Evolutionary conservation across 2,329 filamentous ascomycete species (phyloP).

Genomic region (Passalora sequoiae): DNA sequence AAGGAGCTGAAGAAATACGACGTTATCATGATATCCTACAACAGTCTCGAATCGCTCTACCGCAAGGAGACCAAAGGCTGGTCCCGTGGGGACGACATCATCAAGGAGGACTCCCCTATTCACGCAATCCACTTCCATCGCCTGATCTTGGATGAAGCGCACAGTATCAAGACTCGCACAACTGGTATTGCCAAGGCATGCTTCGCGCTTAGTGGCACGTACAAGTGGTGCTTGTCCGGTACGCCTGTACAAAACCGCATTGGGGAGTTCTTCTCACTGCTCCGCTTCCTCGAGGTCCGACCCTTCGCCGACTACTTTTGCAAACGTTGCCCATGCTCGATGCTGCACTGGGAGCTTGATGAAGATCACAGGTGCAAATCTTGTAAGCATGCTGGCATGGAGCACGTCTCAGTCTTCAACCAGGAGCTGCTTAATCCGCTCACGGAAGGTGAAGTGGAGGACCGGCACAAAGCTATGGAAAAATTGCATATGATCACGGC

Average conservation of each 20-base stretch:
- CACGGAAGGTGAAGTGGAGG: conserved; percentile 43
- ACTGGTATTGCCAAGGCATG: conserved; percentile 93
- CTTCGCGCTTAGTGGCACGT: conserved; percentile 79
- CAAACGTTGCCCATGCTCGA: conserved; percentile 74
- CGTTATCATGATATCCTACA: conserved; percentile 97
- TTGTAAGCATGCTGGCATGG: conserved; percentile 62
- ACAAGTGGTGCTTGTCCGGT: conserved; percentile 93
- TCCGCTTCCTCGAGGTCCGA: conserved; percentile 82
- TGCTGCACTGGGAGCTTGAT: conserved; percentile 77
- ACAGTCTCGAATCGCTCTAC: conserved; percentile 81
- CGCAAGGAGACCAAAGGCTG: conserved; percentile 91
- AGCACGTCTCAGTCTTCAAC: conserved; percentile 80
- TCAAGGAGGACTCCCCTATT: conserved; percentile 72
- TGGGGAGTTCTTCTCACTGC: conserved; percentile 43
- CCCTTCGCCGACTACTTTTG: conserved; percentile 95
- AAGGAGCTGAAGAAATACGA: conserved; percentile 72
- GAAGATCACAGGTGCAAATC: conserved; percentile 63
- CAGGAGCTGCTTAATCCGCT: conserved; percentile 86
- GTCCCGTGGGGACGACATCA: conserved; percentile 68
- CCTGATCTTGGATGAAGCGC: conserved; percentile 88
- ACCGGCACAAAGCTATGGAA: conserved; percentile 64
- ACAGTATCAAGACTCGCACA: conserved; percentile 86
- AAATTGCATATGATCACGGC: conserved; percentile 87
- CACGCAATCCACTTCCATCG: conserved; percentile 85
- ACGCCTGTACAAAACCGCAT: conserved; percentile 74